Evolutionary conservation across 306 rosid genomes (phyloP), one percentile per base, ranked within the genome.

Genomic region (Prunus padus): DNA sequence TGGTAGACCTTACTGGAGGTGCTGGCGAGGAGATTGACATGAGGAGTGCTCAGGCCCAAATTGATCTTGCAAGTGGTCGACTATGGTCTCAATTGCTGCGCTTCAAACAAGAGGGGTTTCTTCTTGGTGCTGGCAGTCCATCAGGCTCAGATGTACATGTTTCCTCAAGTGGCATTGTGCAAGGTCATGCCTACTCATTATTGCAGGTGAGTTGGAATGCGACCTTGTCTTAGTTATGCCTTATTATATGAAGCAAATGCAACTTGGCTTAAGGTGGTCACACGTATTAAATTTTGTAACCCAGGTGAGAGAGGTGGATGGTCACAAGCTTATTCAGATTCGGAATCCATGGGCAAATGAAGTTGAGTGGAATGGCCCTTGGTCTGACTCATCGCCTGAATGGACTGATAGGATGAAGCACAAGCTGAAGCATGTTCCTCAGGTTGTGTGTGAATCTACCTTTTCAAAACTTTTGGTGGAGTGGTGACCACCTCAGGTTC

Each of bases 11-110:
- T 75, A 96, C 99, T 46, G 99, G 99, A 42, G 99, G 99, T 72
- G 99, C 99, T n/a, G 99, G 99, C 50, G 99, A 96, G 89, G 99
- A 96, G 82, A 96, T 96, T 77, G 99, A 96, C 84, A 92, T 96
- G 97, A 85, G 98, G 84, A 84, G 97, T 70, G 81, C 96, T 28
- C 98, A 96, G 83, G 98, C 99, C 73, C 99, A 96, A 90, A 91
- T 96, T 81, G 99, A 96, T 92, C 97, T 96, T 69, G 99, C 99
- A 7, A 96, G 98, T 79, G 99, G 99, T 77, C 85, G 99, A 80
- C 80, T 96, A 49, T 96, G 99, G 99, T 92, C 99, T 84, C 99
- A 96, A 75, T 72, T 96, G 75, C 80, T 96, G 90, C 99, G 98
- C 75, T 96, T 92, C 88, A 96, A 96, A 85, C 96, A 86, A 76